Conservation (phyloP, 163 green algal genomes). For the Chloromonas sp. region DNA sequence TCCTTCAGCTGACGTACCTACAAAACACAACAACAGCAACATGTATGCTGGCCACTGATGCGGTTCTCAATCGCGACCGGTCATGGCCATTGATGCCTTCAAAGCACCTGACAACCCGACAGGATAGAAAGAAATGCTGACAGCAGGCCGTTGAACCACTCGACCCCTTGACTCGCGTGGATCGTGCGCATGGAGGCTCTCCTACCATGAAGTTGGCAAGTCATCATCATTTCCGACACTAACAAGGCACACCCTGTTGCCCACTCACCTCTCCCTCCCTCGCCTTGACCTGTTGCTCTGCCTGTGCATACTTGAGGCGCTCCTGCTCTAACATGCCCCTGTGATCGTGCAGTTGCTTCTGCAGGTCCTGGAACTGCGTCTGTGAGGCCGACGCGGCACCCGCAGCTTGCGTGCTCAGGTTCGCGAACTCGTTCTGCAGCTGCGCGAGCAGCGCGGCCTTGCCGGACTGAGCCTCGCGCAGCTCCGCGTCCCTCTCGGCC, state of each 20-base stretch:
- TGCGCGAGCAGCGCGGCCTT: background rate
- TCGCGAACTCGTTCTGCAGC: constrained; percentile 12
- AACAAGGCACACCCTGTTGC: background rate
- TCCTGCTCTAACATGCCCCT: constrained; percentile 2
- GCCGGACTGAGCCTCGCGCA: background rate
- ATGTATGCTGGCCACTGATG: too few relatives aligned
- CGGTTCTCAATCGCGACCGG: too few relatives aligned
- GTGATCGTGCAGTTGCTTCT: constrained; percentile 13
- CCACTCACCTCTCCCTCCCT: background rate
- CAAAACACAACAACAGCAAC: too few relatives aligned
- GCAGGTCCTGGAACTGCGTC: constrained; percentile 5
- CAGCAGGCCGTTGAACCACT: too few relatives aligned
- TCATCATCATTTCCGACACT: background rate
- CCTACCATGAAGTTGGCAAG: background rate
- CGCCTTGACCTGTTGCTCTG: background rate
- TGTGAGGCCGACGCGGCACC: background rate
- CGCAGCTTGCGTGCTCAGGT: background rate
- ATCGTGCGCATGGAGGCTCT: too few relatives aligned
- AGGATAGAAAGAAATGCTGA: too few relatives aligned
- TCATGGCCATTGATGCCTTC: too few relatives aligned
- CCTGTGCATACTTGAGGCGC: background rate
- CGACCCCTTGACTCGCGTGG: too few relatives aligned
- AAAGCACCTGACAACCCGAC: too few relatives aligned
- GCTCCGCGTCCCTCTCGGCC: background rate
- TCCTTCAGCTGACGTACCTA: background rate